Evolutionary conservation across 768 basidiomycete genomes (phyloP), one percentile per base, ranked within the genome.

Genomic region (Gymnopilus junonius): DNA sequence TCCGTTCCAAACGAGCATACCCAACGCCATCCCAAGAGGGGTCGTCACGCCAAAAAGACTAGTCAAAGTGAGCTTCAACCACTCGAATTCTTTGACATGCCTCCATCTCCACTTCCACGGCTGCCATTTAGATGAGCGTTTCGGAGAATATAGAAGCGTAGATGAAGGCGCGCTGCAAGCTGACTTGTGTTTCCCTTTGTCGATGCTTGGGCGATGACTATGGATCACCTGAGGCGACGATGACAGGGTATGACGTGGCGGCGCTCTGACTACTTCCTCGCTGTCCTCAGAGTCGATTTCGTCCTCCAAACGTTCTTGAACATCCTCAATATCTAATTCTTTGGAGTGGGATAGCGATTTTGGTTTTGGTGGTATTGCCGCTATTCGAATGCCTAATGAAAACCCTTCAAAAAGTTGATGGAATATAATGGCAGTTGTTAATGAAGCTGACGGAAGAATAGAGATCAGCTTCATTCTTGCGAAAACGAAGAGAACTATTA

Each of bases 401-500:
- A 94, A 81, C 0, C 92, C 93, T 69, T 94, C 93, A 67, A 94
- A 94, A 10, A 93, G 79, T 68, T 94, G 93, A 70, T 94, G 93
- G 73, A 94, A 94, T 25, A 86, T 77, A 32, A 94, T 86, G 1
- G 92, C 92, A 4, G 88, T 85, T 12, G 90, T 83, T 2, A 94
- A 82, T 0, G 90, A 88, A 1, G 89, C 91, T 92, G 42, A 65
- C 7, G 21, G 55, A 54, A 29, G 37, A 37, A 6, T 45, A 1
- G 39, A 2, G 23, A 51, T 32, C 17, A 42, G 46, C 17, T 58
- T 39, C 27, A 42, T 10, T 1, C 10, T 25, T 15, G 37, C 54
- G 6, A 21, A 65, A 43, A 12, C 32, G 10, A 56, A 3, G 25
- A 27, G 15, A 39, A 55, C 10, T 63, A 23, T 58, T 48, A 32